Evolutionary conservation across 305 asterid genomes (phyloP).

Genomic region (Fraxinus velutina): DNA sequence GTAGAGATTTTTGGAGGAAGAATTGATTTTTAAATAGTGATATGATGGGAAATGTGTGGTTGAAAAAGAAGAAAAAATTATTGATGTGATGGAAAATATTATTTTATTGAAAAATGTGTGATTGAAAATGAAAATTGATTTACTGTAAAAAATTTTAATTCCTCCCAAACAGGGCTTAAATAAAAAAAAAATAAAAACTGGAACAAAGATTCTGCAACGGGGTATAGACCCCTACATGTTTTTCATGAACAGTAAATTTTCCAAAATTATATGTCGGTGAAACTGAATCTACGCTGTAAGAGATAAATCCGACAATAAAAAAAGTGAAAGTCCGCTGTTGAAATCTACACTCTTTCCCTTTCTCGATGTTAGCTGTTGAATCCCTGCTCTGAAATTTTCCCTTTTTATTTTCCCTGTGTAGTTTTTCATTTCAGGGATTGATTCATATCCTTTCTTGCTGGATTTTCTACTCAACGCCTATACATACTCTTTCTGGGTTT

Average conservation of each 20-base stretch:
- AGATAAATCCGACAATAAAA: conserved; percentile 13
- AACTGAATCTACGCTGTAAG: conserved; percentile 19
- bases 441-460: conserved; percentile 27
- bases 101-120: too few relatives aligned
- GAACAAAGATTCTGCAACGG: conserved; percentile 3
- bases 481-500: not conserved
- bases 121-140: too few relatives aligned
- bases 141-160: too few relatives aligned
- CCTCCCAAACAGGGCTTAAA: too few relatives aligned
- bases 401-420: not conserved
- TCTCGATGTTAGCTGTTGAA: conserved; percentile 34
- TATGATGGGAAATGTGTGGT: too few relatives aligned
- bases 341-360: conserved; percentile 30
- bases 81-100: too few relatives aligned
- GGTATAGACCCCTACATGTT: conserved; percentile 4
- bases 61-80: too few relatives aligned
- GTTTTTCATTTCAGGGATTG: conserved; percentile 16
- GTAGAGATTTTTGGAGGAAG: too few relatives aligned
- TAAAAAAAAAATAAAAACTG: not conserved
- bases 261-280: conserved; percentile 34
- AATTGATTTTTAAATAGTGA: too few relatives aligned
- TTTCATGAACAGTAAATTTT: not conserved
- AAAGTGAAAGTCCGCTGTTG: conserved; percentile 23
- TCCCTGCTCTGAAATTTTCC: conserved; percentile 26
- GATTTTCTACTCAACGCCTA: conserved; percentile 18